Percentiles rank a stretch among this genome's conserved stretches.
phyloP scores from a whole-genome alignment of 257 asterid species.

The Solanum pimpinellifolium region DNA sequence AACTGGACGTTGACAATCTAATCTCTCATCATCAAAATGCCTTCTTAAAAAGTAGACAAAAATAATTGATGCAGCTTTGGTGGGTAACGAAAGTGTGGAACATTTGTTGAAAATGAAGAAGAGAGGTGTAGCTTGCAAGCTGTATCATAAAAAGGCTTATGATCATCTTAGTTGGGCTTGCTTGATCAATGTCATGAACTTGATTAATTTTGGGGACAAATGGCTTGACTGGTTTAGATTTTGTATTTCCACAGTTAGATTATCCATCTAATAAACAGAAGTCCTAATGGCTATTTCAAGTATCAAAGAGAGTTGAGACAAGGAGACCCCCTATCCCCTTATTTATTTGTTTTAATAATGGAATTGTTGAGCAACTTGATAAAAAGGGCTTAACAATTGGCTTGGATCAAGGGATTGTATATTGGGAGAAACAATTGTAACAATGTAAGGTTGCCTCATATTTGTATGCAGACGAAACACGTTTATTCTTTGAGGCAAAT shows the following conservation, averaged over 20 bases:
- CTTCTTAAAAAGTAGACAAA: not conserved
- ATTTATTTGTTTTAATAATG: no score
- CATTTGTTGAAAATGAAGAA: not conserved
- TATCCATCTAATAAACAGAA: not conserved
- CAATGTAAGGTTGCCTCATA: no score
- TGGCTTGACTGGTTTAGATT: not conserved
- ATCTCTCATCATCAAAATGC: not conserved
- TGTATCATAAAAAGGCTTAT: not conserved
- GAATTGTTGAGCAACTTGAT: no score
- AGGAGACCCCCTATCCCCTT: not conserved
- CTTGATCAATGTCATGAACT: not conserved
- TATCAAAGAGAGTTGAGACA: not conserved
- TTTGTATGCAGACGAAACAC: no score
- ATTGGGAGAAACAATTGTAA: no score
- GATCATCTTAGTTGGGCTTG: not conserved
- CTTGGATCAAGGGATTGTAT: no score
- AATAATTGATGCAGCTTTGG: not conserved
- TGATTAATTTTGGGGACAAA: not conserved
- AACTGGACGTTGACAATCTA: not conserved
- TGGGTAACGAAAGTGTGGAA: not conserved
- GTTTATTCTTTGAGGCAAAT: no score
- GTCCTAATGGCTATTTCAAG: not conserved
- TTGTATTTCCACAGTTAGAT: not conserved
- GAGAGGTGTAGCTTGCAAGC: not conserved
- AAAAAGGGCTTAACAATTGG: no score